Percentiles rank a stretch among this genome's conserved stretches.
Evolutionary conservation across 768 basidiomycete genomes (phyloP).

Genomic region (Lepiota venenata): DNA sequence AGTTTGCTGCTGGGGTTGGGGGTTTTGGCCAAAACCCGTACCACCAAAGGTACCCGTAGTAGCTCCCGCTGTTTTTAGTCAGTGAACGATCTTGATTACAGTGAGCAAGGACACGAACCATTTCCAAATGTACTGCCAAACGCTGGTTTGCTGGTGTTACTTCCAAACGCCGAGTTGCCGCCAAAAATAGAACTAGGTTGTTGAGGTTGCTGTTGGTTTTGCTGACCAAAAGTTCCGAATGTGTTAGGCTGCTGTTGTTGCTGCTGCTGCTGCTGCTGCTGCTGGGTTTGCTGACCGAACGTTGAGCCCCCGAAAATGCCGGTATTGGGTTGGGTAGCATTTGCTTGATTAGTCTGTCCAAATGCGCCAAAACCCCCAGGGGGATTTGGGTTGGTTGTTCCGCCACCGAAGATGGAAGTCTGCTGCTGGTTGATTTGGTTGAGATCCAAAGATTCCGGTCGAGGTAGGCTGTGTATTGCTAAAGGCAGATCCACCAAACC

Average conservation of each 20-base stretch:
- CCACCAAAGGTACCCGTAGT: constrained; percentile 25
- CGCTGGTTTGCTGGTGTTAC: constrained; percentile 26
- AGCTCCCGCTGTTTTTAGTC: constrained; percentile 1
- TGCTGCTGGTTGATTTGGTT: constrained; percentile 36
- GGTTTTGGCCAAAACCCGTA: constrained; percentile 18
- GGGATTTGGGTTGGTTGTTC: constrained; percentile 26
- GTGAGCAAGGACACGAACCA: constrained; percentile 12
- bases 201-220: constrained; percentile 28
- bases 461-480: constrained; percentile 41
- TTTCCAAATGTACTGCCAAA: constrained; percentile 31
- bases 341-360: constrained; percentile 9
- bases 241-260: constrained; percentile 25
- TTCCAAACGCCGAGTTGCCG: constrained; percentile 29
- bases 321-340: constrained; percentile 18
- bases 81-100: neutral
- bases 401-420: constrained; percentile 34
- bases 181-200: constrained; percentile 27
- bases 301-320: constrained; percentile 34
- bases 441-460: constrained; percentile 44
- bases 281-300: constrained; percentile 20
- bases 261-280: constrained; percentile 20
- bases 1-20: constrained; percentile 25
- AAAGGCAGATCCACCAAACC: constrained; percentile 54
- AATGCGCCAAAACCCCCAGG: constrained; percentile 34
- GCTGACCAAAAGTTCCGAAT: constrained; percentile 55